Evolutionary conservation across 805 yeast genomes (phyloP), one percentile per base, ranked within the genome.

Genomic region (Teunomyces tritomae): DNA sequence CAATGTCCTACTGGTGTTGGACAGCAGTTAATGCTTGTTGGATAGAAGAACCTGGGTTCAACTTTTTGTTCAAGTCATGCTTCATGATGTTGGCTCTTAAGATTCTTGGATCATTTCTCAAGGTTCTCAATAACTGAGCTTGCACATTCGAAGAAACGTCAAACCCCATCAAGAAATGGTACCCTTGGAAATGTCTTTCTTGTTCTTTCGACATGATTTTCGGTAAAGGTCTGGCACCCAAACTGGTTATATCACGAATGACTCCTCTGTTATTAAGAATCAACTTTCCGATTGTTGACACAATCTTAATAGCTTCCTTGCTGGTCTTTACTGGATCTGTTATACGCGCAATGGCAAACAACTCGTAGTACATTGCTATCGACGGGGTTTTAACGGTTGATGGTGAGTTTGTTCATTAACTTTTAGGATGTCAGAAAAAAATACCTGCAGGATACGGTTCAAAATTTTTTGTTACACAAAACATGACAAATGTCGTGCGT

Each of bases 231-330:
- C 80, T 80, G 36, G 83, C 79, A 0, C 97, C 97, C 64, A 91
- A 69, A 52, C 90, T 86, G 44, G 85, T 79, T 40, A 92, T 80
- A 51, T 82, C 84, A 63, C 98, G 80, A 33, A 92, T 83, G n/a
- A 92, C 92, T 44, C 99, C 99, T 76, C 96, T 89, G 68, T 92
- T 91, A 51, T 83, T 81, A 49, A 94, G 78, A 27, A 92, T 80
- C 62, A 89, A 74, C 62, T 82, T 85, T 8, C 98, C 98, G 27
- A 91, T 76, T 1, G 95, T 89, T 11, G 72, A 63, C n/a, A 70
- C 74, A 49, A 73, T 71, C 54, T 68, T 71, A 14, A 58, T 62
- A 9, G 77, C 76, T 49, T 73, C 77, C 48, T 64, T 69, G 52
- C 64, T 68, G 44, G 69, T 61, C 49, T 64, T 58, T n/a, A 61